Percentiles rank a stretch among this genome's conserved stretches.
phyloP scores from a whole-genome alignment of 805 yeast species.

The Suhomyces xylopsoci region DNA sequence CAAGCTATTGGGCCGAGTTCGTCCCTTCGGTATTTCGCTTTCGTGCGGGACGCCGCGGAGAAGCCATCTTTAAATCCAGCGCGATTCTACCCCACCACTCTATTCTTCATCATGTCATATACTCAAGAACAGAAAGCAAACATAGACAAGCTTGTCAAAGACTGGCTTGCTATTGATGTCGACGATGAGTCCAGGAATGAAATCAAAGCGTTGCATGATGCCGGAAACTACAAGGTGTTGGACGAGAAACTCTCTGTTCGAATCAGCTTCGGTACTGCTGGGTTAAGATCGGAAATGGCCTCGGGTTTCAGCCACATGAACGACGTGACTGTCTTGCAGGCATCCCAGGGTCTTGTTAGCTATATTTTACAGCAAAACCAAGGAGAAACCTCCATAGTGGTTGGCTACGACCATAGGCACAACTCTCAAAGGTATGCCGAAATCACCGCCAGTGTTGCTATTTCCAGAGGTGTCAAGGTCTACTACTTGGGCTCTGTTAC shows the following conservation, averaged over 20 bases:
- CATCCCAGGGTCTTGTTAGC: conserved; percentile 76
- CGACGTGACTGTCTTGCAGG: conserved; percentile 82
- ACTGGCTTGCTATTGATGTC: conserved; percentile 37
- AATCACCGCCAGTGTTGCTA: conserved; percentile 71
- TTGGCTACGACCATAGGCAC: conserved; percentile 91
- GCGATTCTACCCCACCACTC: neutral
- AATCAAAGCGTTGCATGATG: conserved; percentile 43
- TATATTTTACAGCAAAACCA: conserved; percentile 35
- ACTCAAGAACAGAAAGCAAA: conserved; percentile 1
- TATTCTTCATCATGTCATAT: neutral
- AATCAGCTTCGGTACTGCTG: conserved; percentile 90
- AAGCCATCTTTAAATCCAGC: neutral
- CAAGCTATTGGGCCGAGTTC: too few relatives aligned
- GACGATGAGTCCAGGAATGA: conserved; percentile 52
- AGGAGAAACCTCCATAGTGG: conserved; percentile 47
- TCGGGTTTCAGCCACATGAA: conserved; percentile 91
- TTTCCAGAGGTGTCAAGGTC: conserved; percentile 66
- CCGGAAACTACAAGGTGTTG: conserved; percentile 41
- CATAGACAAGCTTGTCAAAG: conserved; percentile 23
- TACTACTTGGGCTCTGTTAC: conserved; percentile 50
- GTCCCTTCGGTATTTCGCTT: neutral
- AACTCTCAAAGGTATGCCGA: conserved; percentile 78
- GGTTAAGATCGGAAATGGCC: conserved; percentile 81
- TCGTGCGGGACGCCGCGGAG: neutral
- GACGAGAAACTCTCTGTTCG: conserved; percentile 53